Evolutionary conservation across 257 asterid species (phyloP).

Genomic region (Linderniella brevidens): DNA sequence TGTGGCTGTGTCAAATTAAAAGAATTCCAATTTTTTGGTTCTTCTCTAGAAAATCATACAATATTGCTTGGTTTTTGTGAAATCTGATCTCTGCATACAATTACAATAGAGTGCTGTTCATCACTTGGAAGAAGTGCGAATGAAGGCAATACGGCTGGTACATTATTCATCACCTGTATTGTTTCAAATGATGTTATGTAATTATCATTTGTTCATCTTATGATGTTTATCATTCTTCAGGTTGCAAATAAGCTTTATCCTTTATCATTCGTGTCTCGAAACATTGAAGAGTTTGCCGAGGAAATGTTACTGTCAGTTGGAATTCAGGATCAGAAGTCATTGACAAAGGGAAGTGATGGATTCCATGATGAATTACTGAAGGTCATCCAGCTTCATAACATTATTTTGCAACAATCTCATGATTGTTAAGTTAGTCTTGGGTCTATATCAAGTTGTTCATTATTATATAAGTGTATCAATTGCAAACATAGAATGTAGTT

Average conservation of each 20-base stretch:
- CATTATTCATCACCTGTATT: neutral
- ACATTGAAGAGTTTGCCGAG: conserved; percentile 74
- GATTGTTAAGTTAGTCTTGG: too few relatives aligned
- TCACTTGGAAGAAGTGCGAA: conserved; percentile 88
- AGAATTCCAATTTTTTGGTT: too few relatives aligned
- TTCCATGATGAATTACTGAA: conserved; percentile 25
- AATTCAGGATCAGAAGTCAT: conserved; percentile 21
- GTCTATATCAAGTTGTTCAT: too few relatives aligned
- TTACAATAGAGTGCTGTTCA: conserved; percentile 66
- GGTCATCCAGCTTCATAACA: conserved; percentile 20
- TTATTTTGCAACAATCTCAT: neutral
- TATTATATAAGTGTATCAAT: too few relatives aligned
- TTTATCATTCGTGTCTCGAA: conserved; percentile 49
- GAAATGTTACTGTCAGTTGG: conserved; percentile 65
- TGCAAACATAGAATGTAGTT: too few relatives aligned
- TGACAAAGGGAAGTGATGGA: conserved; percentile 32
- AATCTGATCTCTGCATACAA: conserved; percentile 5
- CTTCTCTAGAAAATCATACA: too few relatives aligned
- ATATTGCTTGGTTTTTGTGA: too few relatives aligned
- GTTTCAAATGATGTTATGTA: neutral
- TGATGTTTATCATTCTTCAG: conserved; percentile 22
- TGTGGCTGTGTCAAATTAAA: too few relatives aligned
- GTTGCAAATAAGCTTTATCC: conserved; percentile 98
- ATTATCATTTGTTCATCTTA: neutral
- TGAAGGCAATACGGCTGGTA: conserved; percentile 99